phyloP scores from a whole-genome alignment of 306 rosid species.

The Fragaria vesca region DNA sequence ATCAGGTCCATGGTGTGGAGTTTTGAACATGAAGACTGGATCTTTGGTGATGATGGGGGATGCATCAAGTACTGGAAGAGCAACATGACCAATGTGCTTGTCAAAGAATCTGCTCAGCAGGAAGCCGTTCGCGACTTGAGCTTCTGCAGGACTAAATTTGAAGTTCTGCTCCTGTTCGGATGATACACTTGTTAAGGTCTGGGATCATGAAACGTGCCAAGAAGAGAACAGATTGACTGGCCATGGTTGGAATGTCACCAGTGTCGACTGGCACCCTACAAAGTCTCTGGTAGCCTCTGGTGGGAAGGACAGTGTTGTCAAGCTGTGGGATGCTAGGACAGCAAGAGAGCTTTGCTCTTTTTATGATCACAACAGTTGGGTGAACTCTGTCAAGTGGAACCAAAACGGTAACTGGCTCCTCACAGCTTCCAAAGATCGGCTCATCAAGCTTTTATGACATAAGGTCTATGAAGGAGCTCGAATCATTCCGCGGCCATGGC shows the following conservation, averaged over 20 bases:
- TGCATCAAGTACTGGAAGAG: slow-evolving; percentile 95
- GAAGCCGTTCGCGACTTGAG: slow-evolving; percentile 94
- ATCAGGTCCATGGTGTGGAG: slow-evolving; percentile 99
- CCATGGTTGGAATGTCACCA: slow-evolving; percentile 99
- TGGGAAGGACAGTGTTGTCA: slow-evolving; percentile 89
- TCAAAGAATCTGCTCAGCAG: slow-evolving; percentile 87
- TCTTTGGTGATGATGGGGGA: slow-evolving; percentile 98
- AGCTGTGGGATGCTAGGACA: slow-evolving; percentile 91
- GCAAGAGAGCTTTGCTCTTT: slow-evolving; percentile 87
- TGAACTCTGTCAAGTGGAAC: slow-evolving; percentile 80
- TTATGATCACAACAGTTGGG: slow-evolving; percentile 88
- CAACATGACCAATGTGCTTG: slow-evolving; percentile 95
- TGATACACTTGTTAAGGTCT: slow-evolving; percentile 87
- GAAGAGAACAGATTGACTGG: slow-evolving; percentile 89
- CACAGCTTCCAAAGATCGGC: slow-evolving; percentile 86
- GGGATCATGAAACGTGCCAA: slow-evolving; percentile 95
- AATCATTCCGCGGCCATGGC: slow-evolving; percentile 90
- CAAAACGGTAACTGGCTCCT: slow-evolving; percentile 87
- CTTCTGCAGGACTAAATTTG: slow-evolving; percentile 89
- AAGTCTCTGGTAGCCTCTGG: slow-evolving; percentile 90
- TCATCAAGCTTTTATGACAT: slow-evolving; percentile 92
- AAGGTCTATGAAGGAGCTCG: slow-evolving; percentile 96
- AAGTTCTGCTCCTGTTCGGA: slow-evolving; percentile 97
- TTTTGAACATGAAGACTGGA: slow-evolving; percentile 94
- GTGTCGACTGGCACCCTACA: slow-evolving; percentile 98